A percentile compares a stretch with the other conserved stretches of the same genome.
Conservation (phyloP, 2,329 filamentous ascomycete genomes). For the Talaromyces islandicus region DNA sequence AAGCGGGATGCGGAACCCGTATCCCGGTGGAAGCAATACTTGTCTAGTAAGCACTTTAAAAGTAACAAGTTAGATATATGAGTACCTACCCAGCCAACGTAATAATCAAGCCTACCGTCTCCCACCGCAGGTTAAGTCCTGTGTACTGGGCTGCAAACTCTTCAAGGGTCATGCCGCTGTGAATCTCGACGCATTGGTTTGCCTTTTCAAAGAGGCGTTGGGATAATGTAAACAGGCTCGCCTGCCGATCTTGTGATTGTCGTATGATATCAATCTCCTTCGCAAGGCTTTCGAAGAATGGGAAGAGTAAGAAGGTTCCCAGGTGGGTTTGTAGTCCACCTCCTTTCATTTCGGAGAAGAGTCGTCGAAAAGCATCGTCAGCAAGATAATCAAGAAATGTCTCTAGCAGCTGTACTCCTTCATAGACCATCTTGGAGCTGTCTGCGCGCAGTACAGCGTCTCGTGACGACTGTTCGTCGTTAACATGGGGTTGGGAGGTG, state of each 20-base stretch:
- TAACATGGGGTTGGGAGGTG: neutral
- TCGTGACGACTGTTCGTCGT: slow-evolving; percentile 6
- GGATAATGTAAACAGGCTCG: neutral
- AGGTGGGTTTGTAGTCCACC: slow-evolving; percentile 4
- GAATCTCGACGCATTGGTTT: slow-evolving; percentile 3
- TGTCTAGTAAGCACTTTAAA: no score
- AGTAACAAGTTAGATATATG: no score
- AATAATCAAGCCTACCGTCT: slow-evolving; percentile 7
- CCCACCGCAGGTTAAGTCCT: slow-evolving; percentile 6
- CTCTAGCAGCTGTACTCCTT: slow-evolving; percentile 6
- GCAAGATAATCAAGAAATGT: slow-evolving; percentile 7
- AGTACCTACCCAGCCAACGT: slow-evolving; percentile 7
- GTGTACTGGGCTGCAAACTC: slow-evolving; percentile 6
- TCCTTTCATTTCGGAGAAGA: slow-evolving; percentile 5
- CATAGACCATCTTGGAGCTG: slow-evolving; percentile 9
- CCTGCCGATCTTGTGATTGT: slow-evolving; percentile 3
- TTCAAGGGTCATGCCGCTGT: slow-evolving; percentile 5
- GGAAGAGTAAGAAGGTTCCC: slow-evolving; percentile 4
- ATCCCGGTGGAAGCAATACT: slow-evolving; percentile 8
- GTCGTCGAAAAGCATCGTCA: neutral
- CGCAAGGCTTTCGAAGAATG: slow-evolving; percentile 7
- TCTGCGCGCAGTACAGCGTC: slow-evolving; percentile 10
- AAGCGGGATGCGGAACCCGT: slow-evolving; percentile 4
- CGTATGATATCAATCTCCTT: slow-evolving; percentile 6
- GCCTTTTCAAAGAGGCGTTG: slow-evolving; percentile 10